Conservation (phyloP, 2,329 filamentous ascomycete genomes). For the Alternaria sp. region DNA sequence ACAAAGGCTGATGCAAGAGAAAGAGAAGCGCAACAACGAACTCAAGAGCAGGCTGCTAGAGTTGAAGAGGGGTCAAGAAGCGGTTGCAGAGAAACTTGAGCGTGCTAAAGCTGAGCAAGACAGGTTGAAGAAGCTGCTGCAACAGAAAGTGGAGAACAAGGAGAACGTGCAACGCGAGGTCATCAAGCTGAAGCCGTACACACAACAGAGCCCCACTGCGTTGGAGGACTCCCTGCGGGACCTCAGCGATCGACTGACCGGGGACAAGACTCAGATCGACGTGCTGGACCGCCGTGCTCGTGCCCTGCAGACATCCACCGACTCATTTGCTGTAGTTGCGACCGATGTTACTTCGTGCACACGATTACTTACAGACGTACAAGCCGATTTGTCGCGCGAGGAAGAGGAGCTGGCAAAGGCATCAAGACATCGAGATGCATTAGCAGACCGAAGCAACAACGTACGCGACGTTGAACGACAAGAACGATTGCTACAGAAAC, state of each 20-base stretch:
- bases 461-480: slow-evolving; percentile 90
- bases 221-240: slow-evolving; percentile 84
- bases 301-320: slow-evolving; percentile 87
- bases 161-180: slow-evolving; percentile 81
- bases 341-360: slow-evolving; percentile 87
- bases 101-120: slow-evolving; percentile 81
- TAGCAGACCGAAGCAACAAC: slow-evolving; percentile 86
- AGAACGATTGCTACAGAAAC: slow-evolving; percentile 81
- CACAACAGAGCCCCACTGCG: slow-evolving; percentile 82
- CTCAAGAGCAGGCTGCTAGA: slow-evolving; percentile 83
- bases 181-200: slow-evolving; percentile 88
- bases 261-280: slow-evolving; percentile 86
- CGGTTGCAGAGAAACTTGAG: slow-evolving; percentile 81
- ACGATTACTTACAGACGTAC: slow-evolving; percentile 86
- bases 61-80: slow-evolving; percentile 80
- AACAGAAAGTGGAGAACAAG: slow-evolving; percentile 73
- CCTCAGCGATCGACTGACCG: slow-evolving; percentile 76
- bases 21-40: slow-evolving; percentile 84
- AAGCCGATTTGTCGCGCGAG: slow-evolving; percentile 83
- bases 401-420: slow-evolving; percentile 87
- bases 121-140: slow-evolving; percentile 72
- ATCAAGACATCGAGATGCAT: slow-evolving; percentile 80
- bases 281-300: slow-evolving; percentile 84
- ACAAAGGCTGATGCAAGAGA: slow-evolving; percentile 82
- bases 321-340: slow-evolving; percentile 84